Evolutionary conservation across 169 alveolate genomes (phyloP).

Genomic region (Cryptosporidium bovis): DNA sequence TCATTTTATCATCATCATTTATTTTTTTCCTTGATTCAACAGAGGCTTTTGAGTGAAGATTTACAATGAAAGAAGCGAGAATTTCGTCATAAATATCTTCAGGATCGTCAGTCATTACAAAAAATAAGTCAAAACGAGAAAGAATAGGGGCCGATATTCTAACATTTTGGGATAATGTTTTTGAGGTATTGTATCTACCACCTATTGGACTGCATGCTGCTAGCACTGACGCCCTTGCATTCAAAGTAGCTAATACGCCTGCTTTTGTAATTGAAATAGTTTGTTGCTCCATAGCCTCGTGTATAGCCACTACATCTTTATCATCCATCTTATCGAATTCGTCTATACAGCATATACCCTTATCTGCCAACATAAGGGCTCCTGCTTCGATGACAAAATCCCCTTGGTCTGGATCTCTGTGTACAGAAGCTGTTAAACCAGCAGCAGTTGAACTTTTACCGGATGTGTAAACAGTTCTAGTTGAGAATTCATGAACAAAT

Average conservation of each 20-base stretch:
- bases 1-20: slow-evolving; percentile 79
- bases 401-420: slow-evolving; percentile 96
- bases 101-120: slow-evolving; percentile 93
- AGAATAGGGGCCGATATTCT: slow-evolving; percentile 96
- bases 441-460: slow-evolving; percentile 98
- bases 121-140: slow-evolving; percentile 95
- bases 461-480: slow-evolving; percentile 94
- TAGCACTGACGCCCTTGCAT: slow-evolving; percentile 97
- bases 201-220: slow-evolving; percentile 98
- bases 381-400: slow-evolving; percentile 98
- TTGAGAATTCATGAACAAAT: slow-evolving; percentile 91
- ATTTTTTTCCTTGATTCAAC: slow-evolving; percentile 76
- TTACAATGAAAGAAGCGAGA: slow-evolving; percentile 87
- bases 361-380: slow-evolving; percentile 97
- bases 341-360: slow-evolving; percentile 97
- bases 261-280: slow-evolving; percentile 98
- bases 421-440: slow-evolving; percentile 97
- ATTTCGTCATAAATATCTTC: slow-evolving; percentile 89
- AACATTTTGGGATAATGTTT: slow-evolving; percentile 90
- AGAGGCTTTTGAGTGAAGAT: slow-evolving; percentile 85
- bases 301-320: slow-evolving; percentile 97
- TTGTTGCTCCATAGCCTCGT: slow-evolving; percentile 99
- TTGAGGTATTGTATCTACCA: slow-evolving; percentile 94
- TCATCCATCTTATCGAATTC: slow-evolving; percentile 98
- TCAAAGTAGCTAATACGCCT: slow-evolving; percentile 97